phyloP scores from a whole-genome alignment of 2,329 filamentous ascomycete species.

The Aspergillus novofumigatus region DNA sequence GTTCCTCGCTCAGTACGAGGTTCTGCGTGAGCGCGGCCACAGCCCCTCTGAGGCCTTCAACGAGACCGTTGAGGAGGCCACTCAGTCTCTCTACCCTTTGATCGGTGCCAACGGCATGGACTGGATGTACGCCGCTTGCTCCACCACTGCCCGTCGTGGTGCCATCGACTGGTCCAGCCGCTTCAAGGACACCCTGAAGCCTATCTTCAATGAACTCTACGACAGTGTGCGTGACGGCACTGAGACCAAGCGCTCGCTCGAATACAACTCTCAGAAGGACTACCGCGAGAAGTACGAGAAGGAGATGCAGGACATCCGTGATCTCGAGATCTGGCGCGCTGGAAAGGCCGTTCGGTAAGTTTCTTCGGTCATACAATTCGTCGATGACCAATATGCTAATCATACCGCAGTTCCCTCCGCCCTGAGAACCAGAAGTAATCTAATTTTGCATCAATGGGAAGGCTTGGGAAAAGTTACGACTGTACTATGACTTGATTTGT shows the following conservation, averaged over 20 bases:
- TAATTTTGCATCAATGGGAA: conserved; percentile 21
- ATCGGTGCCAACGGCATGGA: conserved; percentile 99
- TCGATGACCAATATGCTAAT: conserved; percentile 3
- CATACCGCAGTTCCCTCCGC: conserved; percentile 62
- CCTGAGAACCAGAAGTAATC: conserved; percentile 79
- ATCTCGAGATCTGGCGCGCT: conserved; percentile 97
- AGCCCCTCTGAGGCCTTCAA: conserved; percentile 98
- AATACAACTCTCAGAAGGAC: conserved; percentile 93
- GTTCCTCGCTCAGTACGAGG: conserved; percentile 99
- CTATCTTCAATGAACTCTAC: conserved; percentile 97
- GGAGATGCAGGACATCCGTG: conserved; percentile 97
- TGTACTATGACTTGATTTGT: conserved; percentile 31
- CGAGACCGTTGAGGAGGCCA: conserved; percentile 99
- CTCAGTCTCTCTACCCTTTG: conserved; percentile 94
- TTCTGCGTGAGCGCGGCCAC: conserved; percentile 97
- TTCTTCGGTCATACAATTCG: not conserved
- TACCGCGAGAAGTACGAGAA: conserved; percentile 97
- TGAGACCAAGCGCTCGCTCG: conserved; percentile 93
- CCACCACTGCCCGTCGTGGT: conserved; percentile 94
- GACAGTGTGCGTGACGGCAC: conserved; percentile 83
- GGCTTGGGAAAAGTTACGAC: conserved; percentile 32
- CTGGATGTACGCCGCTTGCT: conserved; percentile 99
- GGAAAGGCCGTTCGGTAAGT: conserved; percentile 90
- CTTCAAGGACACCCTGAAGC: conserved; percentile 99
- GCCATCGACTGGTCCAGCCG: conserved; percentile 97